Evolutionary conservation across 805 yeast genomes (phyloP).

Genomic region (Yamadazyma ubonensis): DNA sequence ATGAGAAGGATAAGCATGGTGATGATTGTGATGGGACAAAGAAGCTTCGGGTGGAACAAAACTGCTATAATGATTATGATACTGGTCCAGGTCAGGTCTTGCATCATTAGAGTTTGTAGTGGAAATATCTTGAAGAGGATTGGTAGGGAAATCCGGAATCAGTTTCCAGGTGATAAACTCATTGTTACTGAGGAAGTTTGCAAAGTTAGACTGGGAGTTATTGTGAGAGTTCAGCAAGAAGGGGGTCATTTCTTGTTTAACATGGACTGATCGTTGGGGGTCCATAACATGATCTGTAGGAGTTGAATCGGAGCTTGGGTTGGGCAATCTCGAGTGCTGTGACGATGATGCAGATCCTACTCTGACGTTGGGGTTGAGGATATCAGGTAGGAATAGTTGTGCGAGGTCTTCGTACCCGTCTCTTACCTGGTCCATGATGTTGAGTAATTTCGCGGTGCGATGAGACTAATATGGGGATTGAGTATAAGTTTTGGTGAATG

Average conservation of each 20-base stretch:
- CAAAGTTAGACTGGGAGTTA: slow-evolving; percentile 15
- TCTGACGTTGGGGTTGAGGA: slow-evolving; percentile 21
- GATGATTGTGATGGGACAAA: slow-evolving; percentile 14
- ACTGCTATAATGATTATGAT: slow-evolving; percentile 28
- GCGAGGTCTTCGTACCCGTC: slow-evolving; percentile 40
- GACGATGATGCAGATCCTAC: neutral
- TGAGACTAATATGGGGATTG: no score
- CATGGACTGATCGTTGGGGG: neutral
- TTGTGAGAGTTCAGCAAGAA: slow-evolving; percentile 5
- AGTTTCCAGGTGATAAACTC: slow-evolving; percentile 17
- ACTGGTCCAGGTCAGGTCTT: slow-evolving; percentile 11
- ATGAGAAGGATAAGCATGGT: slow-evolving; percentile 8
- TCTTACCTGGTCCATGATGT: slow-evolving; percentile 13
- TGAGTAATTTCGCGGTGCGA: no score
- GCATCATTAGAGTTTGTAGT: no score
- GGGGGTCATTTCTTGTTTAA: slow-evolving; percentile 3
- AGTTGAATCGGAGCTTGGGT: neutral
- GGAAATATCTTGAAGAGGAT: neutral
- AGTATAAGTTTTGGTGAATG: no score
- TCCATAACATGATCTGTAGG: slow-evolving; percentile 7
- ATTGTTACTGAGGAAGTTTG: slow-evolving; percentile 23
- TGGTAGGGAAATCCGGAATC: slow-evolving; percentile 6
- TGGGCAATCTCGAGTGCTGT: neutral
- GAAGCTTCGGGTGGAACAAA: slow-evolving; percentile 25
- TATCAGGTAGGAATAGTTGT: slow-evolving; percentile 41